Base-by-base conservation (phyloP, 208 protist genomes). In the Acanthamoeba lugdunensis region DNA sequence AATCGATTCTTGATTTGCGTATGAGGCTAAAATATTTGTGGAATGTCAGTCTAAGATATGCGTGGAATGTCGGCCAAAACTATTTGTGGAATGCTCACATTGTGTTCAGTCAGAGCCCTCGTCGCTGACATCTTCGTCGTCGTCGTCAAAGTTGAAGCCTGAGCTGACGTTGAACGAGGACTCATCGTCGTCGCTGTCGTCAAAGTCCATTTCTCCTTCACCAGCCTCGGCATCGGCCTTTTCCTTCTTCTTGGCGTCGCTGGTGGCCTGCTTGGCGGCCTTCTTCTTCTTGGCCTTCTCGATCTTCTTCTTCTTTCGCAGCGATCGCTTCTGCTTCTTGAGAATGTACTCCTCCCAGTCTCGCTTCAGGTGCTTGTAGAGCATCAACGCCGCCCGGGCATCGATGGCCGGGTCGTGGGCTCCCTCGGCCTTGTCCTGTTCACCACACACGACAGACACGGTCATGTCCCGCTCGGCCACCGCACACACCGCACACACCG, bases 341-440 rank as follows among this genome's bases (percentile, higher is more conserved):
- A 63, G 52, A 3, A 93, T 52, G 69, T 87, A 84, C 69, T 84
- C 69, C 33, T 96, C 95, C 95, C 95, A 96, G 14, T 93, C 81
- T 16, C 65, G 65, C 16, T 67, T 41, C 23, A 82, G 73, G 67
- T 94, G 81, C 69, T 88, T 58, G 93, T 95, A 96, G 18, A 96
- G 8, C 52, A 71, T 11, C 65, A 96, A 54, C 13, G 94, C 67
- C 21, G 90, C 48, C 2, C 61, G 18, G 6, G 95, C 95, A 67
- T 96, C 95, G 16, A 95, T 79, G 23, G 48, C 16, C 61, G 95
- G 56, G 63, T 81, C 37, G 93, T 96, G 95, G 25, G 56, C 94
- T 41, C 95, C 94, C 2, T 90, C 28, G 16, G 48, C 52, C 30
- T 90, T 63, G 21, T 90, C 56, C 82, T 71, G 41, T 45, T 45